Percentiles rank a stretch among this genome's conserved stretches.
phyloP scores from a whole-genome alignment of 2,329 filamentous ascomycete species.

The Stachybotrys chartarum region DNA sequence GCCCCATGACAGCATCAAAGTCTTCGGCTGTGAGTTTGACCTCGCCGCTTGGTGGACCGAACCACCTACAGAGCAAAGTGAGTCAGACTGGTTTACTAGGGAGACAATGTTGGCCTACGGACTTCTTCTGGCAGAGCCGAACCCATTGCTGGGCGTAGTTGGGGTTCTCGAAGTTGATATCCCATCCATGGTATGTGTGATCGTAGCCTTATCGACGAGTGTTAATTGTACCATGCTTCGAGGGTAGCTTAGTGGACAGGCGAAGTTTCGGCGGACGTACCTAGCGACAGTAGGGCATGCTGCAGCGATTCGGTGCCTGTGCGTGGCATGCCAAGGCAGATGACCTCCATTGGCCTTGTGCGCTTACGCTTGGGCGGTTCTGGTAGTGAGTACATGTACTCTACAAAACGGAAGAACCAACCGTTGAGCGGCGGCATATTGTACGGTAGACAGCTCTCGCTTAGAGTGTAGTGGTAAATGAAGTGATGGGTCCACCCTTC shows the following conservation, averaged over 20 bases:
- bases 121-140: conserved; percentile 16
- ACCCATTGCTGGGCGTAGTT: conserved; percentile 11
- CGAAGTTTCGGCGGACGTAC: conserved; percentile 12
- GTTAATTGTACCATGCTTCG: not conserved
- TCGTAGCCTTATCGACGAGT: conserved; percentile 14
- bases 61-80: conserved; percentile 5
- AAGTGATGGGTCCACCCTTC: no score
- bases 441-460: not conserved
- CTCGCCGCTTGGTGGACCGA: conserved; percentile 8
- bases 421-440: not conserved
- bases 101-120: not conserved
- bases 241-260: conserved; percentile 5
- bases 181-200: conserved; percentile 26
- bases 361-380: conserved; percentile 12
- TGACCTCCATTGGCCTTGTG: conserved; percentile 24
- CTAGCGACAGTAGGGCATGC: conserved; percentile 18
- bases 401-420: not conserved
- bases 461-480: no score
- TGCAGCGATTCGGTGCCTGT: conserved; percentile 27
- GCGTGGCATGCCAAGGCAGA: conserved; percentile 24
- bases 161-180: conserved; percentile 20
- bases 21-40: conserved; percentile 10
- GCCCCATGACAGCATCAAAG: conserved; percentile 19
- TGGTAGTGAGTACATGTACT: conserved; percentile 7
- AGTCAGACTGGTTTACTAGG: no score